phyloP scores from a whole-genome alignment of 1,284 basidiomycete species.

The Thecaphora frezii region DNA sequence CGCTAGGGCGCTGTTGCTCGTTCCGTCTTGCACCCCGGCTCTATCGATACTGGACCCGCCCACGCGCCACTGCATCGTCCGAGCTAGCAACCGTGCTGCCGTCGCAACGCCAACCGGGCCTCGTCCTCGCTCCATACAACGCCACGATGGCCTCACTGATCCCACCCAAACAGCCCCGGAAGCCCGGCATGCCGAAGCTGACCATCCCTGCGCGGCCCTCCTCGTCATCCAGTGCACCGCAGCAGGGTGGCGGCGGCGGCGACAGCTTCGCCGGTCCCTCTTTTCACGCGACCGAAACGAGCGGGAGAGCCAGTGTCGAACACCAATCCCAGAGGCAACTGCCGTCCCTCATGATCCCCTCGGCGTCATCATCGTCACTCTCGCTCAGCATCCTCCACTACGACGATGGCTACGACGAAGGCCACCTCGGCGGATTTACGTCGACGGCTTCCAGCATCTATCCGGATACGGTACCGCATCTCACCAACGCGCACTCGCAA shows the following conservation, averaged over 20 bases:
- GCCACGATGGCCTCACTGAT: constrained; percentile 47
- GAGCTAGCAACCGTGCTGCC: no score
- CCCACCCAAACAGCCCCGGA: constrained; percentile 48
- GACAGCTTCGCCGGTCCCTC: no score
- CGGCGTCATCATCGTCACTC: constrained; percentile 16
- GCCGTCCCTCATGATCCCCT: constrained; percentile 26
- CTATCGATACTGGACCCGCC: no score
- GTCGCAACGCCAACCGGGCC: no score
- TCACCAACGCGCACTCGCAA: constrained; percentile 35
- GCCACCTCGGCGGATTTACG: constrained; percentile 20
- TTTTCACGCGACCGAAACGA: no score
- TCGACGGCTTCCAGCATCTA: constrained; percentile 39
- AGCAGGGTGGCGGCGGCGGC: background rate
- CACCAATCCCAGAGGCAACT: constrained; percentile 17
- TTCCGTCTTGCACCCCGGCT: no score
- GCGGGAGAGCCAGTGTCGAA: no score
- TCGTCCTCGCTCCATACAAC: background rate
- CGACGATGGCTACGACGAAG: constrained; percentile 41
- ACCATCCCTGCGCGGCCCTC: constrained; percentile 32
- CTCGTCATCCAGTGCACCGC: constrained; percentile 26
- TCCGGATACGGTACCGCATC: constrained; percentile 44
- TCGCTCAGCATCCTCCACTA: constrained; percentile 18
- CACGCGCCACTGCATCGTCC: no score
- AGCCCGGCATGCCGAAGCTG: constrained; percentile 55
- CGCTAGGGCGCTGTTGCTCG: no score